Evolutionary conservation across 768 basidiomycete species (phyloP), one percentile per base, ranked within the genome.

Genomic region (Ephemerocybe angulata): DNA sequence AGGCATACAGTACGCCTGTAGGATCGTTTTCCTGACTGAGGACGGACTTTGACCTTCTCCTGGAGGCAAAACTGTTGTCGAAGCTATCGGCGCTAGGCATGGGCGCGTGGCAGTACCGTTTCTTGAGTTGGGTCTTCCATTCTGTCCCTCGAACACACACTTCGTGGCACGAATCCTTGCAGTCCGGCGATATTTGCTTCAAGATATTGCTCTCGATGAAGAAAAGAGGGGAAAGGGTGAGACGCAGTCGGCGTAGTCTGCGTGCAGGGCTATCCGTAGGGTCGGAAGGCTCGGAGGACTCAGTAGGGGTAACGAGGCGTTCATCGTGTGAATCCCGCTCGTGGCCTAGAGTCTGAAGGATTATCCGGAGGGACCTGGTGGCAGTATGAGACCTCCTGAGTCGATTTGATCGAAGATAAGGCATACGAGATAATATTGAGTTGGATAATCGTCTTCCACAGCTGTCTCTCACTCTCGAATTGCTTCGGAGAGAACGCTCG

Each of bases 361-460:
- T 76, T 1, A 70, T 71, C 63, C 83, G 84, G 56, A 88, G 68
- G 17, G 83, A 83, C 1, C 85, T 86, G 55, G 6, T 21, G 12
- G 12, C 35, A 19, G 7, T 7, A 19, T 22, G 28, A 61, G 10
- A 51, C 11, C 2, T 13, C 5, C 10, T 21, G 4, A 11, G 6
- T 35, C 12, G 10, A 37, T 15, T 28, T 13, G 43, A 21, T 22
- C 13, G 22, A 24, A 43, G 25, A 29, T 28, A 8, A 17, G 19
- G 62, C 71, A 13, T 48, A 84, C 85, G 79, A 70, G 56, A 88
- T 86, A 58, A 88, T 69, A 61, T 88, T 88, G 40, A 88, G 79
- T 58, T 88, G 84, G 7, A 89, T 76, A 51, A 88, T 77, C 12
- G 78, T 75, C 57, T 76, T 80, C 86, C 87, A 89, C 6, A 81